Percentiles rank a stretch among this genome's conserved stretches.
Evolutionary conservation across 345 rosid species (phyloP).

Genomic region (Rhodamnia argentea): DNA sequence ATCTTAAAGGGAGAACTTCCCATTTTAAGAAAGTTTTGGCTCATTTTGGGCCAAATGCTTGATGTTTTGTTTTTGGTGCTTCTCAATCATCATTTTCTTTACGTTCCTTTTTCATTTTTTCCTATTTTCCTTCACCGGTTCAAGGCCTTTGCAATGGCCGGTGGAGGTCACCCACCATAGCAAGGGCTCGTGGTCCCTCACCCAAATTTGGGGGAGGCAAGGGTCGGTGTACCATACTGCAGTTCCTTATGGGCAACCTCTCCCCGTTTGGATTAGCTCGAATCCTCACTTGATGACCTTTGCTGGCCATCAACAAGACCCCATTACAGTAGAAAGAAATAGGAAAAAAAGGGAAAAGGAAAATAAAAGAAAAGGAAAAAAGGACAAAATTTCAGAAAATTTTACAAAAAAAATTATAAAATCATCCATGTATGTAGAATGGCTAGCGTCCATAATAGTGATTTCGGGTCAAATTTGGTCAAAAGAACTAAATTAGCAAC

Average conservation of each 20-base stretch:
- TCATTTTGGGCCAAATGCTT: not conserved
- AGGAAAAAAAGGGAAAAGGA: not conserved
- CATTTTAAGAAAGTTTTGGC: not conserved
- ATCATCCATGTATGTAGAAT: fast-evolving
- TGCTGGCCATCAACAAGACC: no score
- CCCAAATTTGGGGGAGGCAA: no score
- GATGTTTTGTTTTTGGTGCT: not conserved
- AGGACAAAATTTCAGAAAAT: not conserved
- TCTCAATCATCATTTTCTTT: not conserved
- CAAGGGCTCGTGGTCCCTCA: no score
- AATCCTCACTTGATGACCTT: not conserved
- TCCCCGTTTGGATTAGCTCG: not conserved
- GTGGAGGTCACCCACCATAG: no score
- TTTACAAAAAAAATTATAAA: not conserved
- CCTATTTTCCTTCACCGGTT: not conserved
- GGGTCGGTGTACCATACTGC: not conserved
- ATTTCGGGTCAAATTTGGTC: fast-evolving
- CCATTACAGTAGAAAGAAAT: not conserved
- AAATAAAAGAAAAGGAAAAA: not conserved
- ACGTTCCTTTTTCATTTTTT: not conserved
- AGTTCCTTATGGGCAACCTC: not conserved
- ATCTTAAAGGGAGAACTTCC: not conserved
- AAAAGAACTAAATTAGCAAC: fast-evolving
- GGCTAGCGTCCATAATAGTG: fast-evolving
- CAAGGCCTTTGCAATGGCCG: not conserved